Evolutionary conservation across 306 rosid genomes (phyloP).

Genomic region (Phaseolus lunatus): DNA sequence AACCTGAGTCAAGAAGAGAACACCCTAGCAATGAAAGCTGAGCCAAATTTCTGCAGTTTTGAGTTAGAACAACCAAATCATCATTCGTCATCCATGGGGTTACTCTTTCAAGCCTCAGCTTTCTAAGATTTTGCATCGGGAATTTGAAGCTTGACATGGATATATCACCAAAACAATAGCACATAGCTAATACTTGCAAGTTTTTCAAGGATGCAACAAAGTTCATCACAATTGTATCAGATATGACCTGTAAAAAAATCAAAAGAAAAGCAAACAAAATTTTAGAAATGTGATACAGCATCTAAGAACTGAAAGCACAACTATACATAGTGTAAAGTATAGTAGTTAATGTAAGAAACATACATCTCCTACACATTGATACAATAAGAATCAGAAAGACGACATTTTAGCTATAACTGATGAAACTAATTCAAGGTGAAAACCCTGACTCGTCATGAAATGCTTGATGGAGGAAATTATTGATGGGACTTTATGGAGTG

Average conservation of each 20-base stretch:
- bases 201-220: slow-evolving; percentile 58
- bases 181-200: slow-evolving; percentile 70
- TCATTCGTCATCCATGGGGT: slow-evolving; percentile 84
- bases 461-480: slow-evolving; percentile 3
- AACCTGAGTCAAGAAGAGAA: slow-evolving; percentile 72
- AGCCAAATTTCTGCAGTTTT: slow-evolving; percentile 65
- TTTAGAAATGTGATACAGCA: slow-evolving; percentile 25
- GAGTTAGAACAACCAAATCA: slow-evolving; percentile 66
- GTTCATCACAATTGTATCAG: slow-evolving; percentile 58
- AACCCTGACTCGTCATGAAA: slow-evolving; percentile 29
- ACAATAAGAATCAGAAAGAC: slow-evolving; percentile 2
- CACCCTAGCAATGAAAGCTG: slow-evolving; percentile 84
- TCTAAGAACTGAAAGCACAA: slow-evolving; percentile 35
- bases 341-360: slow-evolving; percentile 36
- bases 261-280: slow-evolving; percentile 20
- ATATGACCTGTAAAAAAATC: slow-evolving; percentile 67
- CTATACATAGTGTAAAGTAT: slow-evolving; percentile 19
- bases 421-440: slow-evolving; percentile 33
- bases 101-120: slow-evolving; percentile 75
- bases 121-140: slow-evolving; percentile 63
- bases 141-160: slow-evolving; percentile 67
- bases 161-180: slow-evolving; percentile 84
- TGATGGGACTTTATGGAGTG: slow-evolving; percentile 25
- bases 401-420: slow-evolving; percentile 21
- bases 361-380: slow-evolving; percentile 21